Evolutionary conservation across 2,329 filamentous ascomycete species (phyloP).

Genomic region (Phialemoniopsis sp.): DNA sequence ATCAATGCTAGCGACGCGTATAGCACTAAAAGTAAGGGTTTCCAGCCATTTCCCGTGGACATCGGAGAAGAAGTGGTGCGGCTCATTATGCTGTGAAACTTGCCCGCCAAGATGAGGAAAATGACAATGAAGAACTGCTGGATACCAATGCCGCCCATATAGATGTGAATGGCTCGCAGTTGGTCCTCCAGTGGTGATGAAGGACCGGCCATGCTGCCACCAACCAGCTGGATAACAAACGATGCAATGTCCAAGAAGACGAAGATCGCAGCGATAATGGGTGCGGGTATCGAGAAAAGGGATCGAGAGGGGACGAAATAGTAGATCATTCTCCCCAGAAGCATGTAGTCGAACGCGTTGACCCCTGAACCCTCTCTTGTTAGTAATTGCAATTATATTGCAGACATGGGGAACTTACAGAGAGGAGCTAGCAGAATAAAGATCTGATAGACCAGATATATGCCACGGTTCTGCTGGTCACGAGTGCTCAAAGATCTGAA

Average conservation of each 20-base stretch:
- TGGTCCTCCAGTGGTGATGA: conserved; percentile 17
- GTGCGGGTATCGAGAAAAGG: conserved; percentile 30
- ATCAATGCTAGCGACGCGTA: conserved; percentile 31
- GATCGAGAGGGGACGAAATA: conserved; percentile 31
- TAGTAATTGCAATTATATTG: neutral
- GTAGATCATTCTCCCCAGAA: conserved; percentile 38
- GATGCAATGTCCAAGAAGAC: conserved; percentile 33
- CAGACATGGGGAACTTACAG: conserved; percentile 12
- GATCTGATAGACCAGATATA: conserved; percentile 18
- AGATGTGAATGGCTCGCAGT: conserved; percentile 32
- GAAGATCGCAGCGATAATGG: conserved; percentile 29
- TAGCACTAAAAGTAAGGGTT: conserved; percentile 18
- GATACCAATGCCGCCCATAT: conserved; percentile 49
- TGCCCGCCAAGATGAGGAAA: conserved; percentile 34
- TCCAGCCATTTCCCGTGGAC: conserved; percentile 10
- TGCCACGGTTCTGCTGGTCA: conserved; percentile 16
- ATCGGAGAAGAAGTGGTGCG: conserved; percentile 6
- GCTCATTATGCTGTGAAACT: conserved; percentile 27
- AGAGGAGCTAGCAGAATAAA: conserved; percentile 22
- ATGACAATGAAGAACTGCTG: conserved; percentile 45
- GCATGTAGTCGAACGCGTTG: conserved; percentile 44
- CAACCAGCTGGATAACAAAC: conserved; percentile 26
- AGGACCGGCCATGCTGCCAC: conserved; percentile 21
- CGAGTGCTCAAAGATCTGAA: conserved; percentile 20
- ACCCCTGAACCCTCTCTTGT: conserved; percentile 21